Base-by-base conservation (phyloP, 768 basidiomycete species). In the Podaxis sp. region DNA sequence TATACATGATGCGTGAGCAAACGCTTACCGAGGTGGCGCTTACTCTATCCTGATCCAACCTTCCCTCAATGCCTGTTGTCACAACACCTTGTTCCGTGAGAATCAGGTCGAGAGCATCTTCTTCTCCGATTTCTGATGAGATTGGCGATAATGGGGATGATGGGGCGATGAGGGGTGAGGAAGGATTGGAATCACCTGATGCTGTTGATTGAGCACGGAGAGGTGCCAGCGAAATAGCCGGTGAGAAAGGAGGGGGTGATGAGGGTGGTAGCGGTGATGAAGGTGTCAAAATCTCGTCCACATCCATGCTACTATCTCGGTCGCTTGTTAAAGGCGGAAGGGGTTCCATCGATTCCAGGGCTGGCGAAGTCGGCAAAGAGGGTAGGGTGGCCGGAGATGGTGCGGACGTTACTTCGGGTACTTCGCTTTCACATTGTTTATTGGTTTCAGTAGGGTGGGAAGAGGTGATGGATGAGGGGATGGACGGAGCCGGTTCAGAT, bases 241-340 rank as follows among this genome's bases (percentile, higher is more conserved):
- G 82, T 0, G 82, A 82, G 30, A 77, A 67, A 4, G 77, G 74
- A 22, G 82, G 74, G 22, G 82, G 81, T 2, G 82, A 82, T 13
- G 82, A 82, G 13, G 82, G 77, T 5, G 76, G 78, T 30, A 76
- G 68, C 11, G 73, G 74, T 6, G 74, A 73, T 24, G 69, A 73
- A 2, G 68, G 69, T 49, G 65, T 66, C 10, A 65, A 67, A 51
- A 65, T 61, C 20, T 69, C 71, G 17, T 76, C 76, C 12, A 60
- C 65, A 22, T 73, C 76, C 54, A 69, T 62, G 52, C 74, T 77
- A 55, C 70, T 73, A 22, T 72, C 76, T 33, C 72, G 71, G 60
- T 75, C 76, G 33, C 70, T 73, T 53, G 69, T 67, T 28, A 74
- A 66, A n/a, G 74, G 70, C 10, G 74, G 75, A 12, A 73, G 53